Percentiles rank a stretch among this genome's conserved stretches.
phyloP scores from a whole-genome alignment of 805 yeast genomes.

The Jamesozyma jinghongensis region DNA sequence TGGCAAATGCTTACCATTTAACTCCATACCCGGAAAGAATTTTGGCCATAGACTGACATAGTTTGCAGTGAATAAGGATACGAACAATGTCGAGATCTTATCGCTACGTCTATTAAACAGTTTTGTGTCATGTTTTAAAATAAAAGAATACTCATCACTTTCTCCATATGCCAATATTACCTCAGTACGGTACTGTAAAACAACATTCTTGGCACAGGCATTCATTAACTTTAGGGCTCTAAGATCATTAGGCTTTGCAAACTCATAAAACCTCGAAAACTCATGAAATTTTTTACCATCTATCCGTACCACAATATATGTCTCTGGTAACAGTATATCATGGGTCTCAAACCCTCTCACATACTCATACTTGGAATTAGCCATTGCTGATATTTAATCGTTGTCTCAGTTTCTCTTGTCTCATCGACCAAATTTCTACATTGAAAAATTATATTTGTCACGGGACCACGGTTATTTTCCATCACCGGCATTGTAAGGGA shows the following conservation, averaged over 20 bases:
- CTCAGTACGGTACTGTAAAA: conserved; percentile 57
- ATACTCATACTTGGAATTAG: conserved; percentile 80
- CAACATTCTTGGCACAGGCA: conserved; percentile 58
- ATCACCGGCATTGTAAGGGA: neutral
- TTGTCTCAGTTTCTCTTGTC: no score
- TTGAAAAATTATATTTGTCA: neutral
- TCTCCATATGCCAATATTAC: conserved; percentile 83
- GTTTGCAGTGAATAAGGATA: conserved; percentile 69
- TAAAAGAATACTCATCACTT: conserved; percentile 87
- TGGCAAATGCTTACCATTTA: conserved; percentile 53
- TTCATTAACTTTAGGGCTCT: conserved; percentile 76
- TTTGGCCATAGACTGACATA: conserved; percentile 62
- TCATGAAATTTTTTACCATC: conserved; percentile 95
- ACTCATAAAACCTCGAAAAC: conserved; percentile 62
- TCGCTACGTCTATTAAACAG: conserved; percentile 74
- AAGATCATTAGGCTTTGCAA: conserved; percentile 80
- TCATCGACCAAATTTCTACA: no score
- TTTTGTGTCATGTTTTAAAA: conserved; percentile 51
- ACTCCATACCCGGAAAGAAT: conserved; percentile 42
- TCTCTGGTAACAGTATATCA: conserved; percentile 61
- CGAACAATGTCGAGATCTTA: conserved; percentile 74
- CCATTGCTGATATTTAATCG: conserved; percentile 38
- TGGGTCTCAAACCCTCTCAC: conserved; percentile 76
- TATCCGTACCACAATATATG: conserved; percentile 73
- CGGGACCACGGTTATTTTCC: neutral